Percentiles rank a stretch among this genome's conserved stretches.
Conservation (phyloP, 495 filamentous ascomycete species). For the Aspergillus asperescens region DNA sequence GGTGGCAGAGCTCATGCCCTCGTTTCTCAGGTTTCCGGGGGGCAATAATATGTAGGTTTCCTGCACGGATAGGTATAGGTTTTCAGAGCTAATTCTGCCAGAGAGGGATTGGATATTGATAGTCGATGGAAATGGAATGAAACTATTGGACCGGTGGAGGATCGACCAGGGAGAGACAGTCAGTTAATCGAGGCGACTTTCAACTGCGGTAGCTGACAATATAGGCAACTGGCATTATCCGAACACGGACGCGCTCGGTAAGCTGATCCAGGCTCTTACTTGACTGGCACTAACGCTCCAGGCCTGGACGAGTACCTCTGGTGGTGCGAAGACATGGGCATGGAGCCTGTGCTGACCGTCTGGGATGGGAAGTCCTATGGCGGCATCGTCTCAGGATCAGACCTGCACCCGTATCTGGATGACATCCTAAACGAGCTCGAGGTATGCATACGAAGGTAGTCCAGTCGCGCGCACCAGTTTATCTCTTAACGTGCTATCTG, state of each 20-base stretch:
- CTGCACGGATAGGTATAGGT: neutral
- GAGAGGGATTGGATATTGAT: conserved; percentile 29
- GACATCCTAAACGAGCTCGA: conserved; percentile 64
- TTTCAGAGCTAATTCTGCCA: neutral
- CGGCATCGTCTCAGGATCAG: conserved; percentile 32
- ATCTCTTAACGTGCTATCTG: no score
- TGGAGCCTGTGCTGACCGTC: conserved; percentile 53
- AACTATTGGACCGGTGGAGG: conserved; percentile 58
- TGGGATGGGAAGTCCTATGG: conserved; percentile 59
- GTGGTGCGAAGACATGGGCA: conserved; percentile 59
- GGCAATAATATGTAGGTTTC: conserved; percentile 54
- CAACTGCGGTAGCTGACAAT: neutral
- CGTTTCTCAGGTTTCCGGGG: conserved; percentile 59
- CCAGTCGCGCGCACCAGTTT: no score
- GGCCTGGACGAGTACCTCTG: conserved; percentile 55
- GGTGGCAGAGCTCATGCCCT: conserved; percentile 48
- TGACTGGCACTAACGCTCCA: neutral
- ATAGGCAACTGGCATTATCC: conserved; percentile 55
- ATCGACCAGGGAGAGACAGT: conserved; percentile 53
- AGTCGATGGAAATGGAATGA: conserved; percentile 64
- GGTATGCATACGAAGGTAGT: no score
- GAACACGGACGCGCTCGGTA: conserved; percentile 57
- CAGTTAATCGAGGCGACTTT: no score
- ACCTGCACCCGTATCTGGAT: conserved; percentile 39
- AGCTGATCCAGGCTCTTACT: neutral